phyloP scores from a whole-genome alignment of 2,329 filamentous ascomycete species.

The Rhinocladiella mackenziei region DNA sequence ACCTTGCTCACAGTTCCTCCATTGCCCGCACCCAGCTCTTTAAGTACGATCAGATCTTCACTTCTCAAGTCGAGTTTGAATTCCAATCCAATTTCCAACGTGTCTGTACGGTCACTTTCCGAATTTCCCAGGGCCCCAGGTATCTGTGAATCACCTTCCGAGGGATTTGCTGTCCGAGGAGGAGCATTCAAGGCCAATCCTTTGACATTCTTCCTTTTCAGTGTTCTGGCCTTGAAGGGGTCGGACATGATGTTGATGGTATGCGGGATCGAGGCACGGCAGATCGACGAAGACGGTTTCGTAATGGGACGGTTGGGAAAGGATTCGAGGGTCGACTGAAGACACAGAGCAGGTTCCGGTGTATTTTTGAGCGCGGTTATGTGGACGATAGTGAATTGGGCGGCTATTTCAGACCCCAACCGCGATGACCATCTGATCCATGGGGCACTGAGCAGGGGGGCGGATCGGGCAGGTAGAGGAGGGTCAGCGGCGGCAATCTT shows the following conservation, averaged over 20 bases:
- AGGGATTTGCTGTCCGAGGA: constrained; percentile 63
- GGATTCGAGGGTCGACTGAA: constrained; percentile 4
- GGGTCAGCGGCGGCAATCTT: background rate
- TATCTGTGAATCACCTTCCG: constrained; percentile 65
- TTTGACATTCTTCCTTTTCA: constrained; percentile 99
- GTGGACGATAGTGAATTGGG: constrained; percentile 8
- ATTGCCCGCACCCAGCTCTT: constrained; percentile 93
- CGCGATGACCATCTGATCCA: constrained; percentile 13
- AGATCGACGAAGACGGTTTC: background rate
- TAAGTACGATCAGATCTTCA: constrained; percentile 87
- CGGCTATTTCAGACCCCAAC: constrained; percentile 20
- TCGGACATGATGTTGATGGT: constrained; percentile 49
- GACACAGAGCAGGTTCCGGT: constrained; percentile 7
- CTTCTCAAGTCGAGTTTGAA: constrained; percentile 89
- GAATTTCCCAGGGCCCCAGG: constrained; percentile 57
- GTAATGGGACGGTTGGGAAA: background rate
- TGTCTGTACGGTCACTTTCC: constrained; percentile 60
- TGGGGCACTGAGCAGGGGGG: constrained; percentile 14
- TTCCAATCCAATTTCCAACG: constrained; percentile 92
- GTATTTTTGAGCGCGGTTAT: constrained; percentile 7
- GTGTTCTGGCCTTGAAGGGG: constrained; percentile 64
- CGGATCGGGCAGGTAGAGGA: background rate
- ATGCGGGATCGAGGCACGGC: background rate
- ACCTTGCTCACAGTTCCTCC: constrained; percentile 98
- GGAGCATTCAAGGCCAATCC: constrained; percentile 81